phyloP scores from a whole-genome alignment of 148 eudicot genomes.

The Agrostemma githago region DNA sequence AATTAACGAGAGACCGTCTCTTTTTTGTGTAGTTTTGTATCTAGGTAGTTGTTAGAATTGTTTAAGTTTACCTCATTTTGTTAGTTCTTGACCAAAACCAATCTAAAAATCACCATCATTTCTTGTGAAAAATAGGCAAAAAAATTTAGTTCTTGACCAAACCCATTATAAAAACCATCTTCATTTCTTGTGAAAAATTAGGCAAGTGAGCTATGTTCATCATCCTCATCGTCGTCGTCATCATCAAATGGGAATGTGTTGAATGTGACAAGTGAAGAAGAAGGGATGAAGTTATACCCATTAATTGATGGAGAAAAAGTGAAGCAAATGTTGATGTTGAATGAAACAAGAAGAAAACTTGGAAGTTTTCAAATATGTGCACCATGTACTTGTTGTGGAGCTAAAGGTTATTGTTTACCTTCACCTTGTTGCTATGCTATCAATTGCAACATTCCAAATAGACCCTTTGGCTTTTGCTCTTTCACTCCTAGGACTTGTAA shows the following conservation, averaged over 20 bases:
- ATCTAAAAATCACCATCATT: too few species aligned
- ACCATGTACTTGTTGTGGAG: constrained; percentile 85
- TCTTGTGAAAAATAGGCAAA: too few species aligned
- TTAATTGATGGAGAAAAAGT: constrained; percentile 42
- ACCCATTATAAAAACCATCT: not conserved
- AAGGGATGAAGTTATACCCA: constrained; percentile 42
- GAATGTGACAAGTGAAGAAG: constrained; percentile 12
- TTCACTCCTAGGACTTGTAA: constrained; percentile 88
- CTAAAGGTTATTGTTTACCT: constrained; percentile 64
- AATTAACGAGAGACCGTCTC: too few species aligned
- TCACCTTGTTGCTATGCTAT: constrained; percentile 95
- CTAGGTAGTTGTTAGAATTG: constrained; percentile 2
- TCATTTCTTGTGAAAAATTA: constrained; percentile 11
- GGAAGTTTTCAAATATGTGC: constrained; percentile 88
- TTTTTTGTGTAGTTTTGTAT: not conserved
- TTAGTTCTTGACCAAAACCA: too few species aligned
- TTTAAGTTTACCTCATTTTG: not conserved
- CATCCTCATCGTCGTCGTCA: not conserved
- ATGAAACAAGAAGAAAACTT: constrained; percentile 62
- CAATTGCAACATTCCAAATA: constrained; percentile 93
- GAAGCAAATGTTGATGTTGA: constrained; percentile 53
- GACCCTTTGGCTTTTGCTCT: constrained; percentile 91
- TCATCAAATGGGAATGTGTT: constrained; percentile 22
- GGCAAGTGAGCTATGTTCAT: constrained; percentile 40
- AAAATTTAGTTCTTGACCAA: too few species aligned